Conservation (phyloP, 495 filamentous ascomycete genomes). For the Podospora bellae-mahoneyi region DNA sequence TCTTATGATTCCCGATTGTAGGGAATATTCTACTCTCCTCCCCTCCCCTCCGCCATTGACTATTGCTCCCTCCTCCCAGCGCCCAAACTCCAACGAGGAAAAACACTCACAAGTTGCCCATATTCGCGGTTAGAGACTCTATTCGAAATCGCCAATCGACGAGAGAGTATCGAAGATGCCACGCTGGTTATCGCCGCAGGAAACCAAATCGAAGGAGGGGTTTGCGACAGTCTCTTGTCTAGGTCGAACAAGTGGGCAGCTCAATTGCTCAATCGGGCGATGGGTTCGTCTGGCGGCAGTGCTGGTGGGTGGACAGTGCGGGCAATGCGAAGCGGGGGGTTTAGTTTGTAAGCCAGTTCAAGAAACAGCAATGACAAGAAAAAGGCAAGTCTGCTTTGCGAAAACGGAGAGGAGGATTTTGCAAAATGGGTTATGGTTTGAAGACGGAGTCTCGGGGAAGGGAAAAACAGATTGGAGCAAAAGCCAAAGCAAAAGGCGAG, state of each 20-base stretch:
- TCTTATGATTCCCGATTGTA: not conserved
- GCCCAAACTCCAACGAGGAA: not conserved
- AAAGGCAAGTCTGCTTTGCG: not conserved
- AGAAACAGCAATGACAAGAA: not conserved
- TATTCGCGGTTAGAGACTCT: not conserved
- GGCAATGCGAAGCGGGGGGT: not conserved
- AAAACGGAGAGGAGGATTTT: not conserved
- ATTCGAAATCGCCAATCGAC: not conserved
- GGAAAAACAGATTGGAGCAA: slow-evolving; percentile 1
- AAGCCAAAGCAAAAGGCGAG: not conserved
- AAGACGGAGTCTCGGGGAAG: not conserved
- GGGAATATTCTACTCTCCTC: not conserved
- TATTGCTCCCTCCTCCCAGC: not conserved
- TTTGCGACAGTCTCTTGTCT: slow-evolving; percentile 2
- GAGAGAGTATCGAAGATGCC: not conserved
- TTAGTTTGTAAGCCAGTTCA: not conserved
- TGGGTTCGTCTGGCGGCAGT: not conserved
- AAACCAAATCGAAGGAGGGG: not conserved
- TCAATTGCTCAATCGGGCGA: slow-evolving; percentile 14
- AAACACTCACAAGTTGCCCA: slow-evolving; percentile 24
- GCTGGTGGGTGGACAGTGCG: not conserved
- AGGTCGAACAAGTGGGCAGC: not conserved
- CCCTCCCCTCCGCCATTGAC: not conserved
- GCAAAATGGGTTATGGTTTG: slow-evolving; percentile 2
- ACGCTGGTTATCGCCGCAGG: not conserved